These are phyloP conservation scores for Dryas drummondii DNA, from an alignment of 306 rosid species.

Conservation along the genomic window DNA sequence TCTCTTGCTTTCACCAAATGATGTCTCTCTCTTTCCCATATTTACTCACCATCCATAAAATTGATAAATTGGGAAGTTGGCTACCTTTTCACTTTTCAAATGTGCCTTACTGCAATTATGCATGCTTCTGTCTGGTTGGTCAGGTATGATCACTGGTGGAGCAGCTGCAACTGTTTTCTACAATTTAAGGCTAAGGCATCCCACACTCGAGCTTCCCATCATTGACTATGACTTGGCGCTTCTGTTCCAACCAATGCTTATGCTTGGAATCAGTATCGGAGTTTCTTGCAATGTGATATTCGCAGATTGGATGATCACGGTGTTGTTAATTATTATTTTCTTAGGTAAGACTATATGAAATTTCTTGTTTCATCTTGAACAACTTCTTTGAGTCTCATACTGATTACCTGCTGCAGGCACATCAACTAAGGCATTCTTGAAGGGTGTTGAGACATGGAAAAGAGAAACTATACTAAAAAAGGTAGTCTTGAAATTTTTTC, in stretches of 20 bases:
- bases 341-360: constrained; percentile 41
- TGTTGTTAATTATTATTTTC: constrained; percentile 63
- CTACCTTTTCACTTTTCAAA: neutral
- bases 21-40: neutral
- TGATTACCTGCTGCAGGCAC: constrained; percentile 51
- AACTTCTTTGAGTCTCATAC: neutral
- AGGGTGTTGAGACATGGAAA: constrained; percentile 79
- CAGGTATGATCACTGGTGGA: constrained; percentile 83
- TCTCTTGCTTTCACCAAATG: neutral
- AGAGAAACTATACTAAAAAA: constrained; percentile 71
- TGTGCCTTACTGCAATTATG: neutral
- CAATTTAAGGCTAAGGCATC: constrained; percentile 73
- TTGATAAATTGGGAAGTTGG: neutral
- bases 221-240: constrained; percentile 80
- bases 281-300: constrained; percentile 70
- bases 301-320: constrained; percentile 82
- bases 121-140: constrained; percentile 10
- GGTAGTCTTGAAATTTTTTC: constrained; percentile 28
- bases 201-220: constrained; percentile 60
- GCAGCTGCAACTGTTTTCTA: constrained; percentile 68
- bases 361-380: neutral
- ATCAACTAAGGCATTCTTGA: constrained; percentile 65
- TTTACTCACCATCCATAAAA: neutral
- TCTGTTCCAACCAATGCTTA: constrained; percentile 83
- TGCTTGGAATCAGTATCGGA: constrained; percentile 84